phyloP scores from a whole-genome alignment of 495 filamentous ascomycete species.

The Choiromyces venosus region DNA sequence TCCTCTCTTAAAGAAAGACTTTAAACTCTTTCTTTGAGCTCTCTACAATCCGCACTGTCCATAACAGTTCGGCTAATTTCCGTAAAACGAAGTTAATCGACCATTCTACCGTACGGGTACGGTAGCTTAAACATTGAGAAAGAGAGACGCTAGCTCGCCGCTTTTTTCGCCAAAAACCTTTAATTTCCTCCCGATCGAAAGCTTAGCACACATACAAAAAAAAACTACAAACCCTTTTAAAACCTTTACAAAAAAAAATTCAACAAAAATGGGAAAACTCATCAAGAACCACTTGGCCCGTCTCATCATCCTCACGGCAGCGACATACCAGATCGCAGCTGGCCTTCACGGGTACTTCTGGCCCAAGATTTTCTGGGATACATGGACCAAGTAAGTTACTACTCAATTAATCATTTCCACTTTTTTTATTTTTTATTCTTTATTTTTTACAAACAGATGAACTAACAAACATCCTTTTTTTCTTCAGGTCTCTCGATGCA shows the following conservation, averaged over 20 bases:
- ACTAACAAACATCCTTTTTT: constrained; percentile 16
- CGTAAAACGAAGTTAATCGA: constrained; percentile 1
- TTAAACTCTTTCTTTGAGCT: constrained; percentile 8
- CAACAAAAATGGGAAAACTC: constrained; percentile 77
- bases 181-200: background rate
- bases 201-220: background rate
- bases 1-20: constrained; percentile 20
- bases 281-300: constrained; percentile 99
- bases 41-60: constrained; percentile 5
- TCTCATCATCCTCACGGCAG: constrained; percentile 80
- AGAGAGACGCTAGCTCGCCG: background rate
- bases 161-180: background rate
- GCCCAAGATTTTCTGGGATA: constrained; percentile 99
- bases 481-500: constrained; percentile 60
- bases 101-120: background rate
- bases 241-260: constrained; percentile 1
- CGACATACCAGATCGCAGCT: constrained; percentile 79
- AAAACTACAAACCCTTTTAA: constrained; percentile 1
- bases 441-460: constrained; percentile 1
- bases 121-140: background rate
- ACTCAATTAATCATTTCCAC: background rate
- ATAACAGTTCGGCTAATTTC: background rate
- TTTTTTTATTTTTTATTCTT: constrained; percentile 1
- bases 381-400: constrained; percentile 62
- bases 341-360: constrained; percentile 88